phyloP scores from a whole-genome alignment of 2,329 filamentous ascomycete species.

The Aureobasidium lini region DNA sequence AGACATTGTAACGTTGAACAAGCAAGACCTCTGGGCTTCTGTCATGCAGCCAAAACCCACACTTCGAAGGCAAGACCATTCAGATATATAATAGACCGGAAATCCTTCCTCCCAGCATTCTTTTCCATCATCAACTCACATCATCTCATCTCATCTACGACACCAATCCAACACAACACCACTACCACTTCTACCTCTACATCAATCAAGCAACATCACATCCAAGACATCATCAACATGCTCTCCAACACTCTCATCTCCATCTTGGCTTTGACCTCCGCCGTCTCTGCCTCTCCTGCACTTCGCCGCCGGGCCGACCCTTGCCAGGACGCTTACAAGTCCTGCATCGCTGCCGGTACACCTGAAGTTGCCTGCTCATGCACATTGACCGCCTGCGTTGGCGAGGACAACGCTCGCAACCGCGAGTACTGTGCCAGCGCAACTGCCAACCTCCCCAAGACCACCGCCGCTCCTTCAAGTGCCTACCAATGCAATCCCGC shows the following conservation, averaged over 20 bases:
- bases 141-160: neutral
- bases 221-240: neutral
- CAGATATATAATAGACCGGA: neutral
- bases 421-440: slow-evolving; percentile 4
- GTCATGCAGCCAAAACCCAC: neutral
- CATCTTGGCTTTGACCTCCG: slow-evolving; percentile 6
- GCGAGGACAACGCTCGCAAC: slow-evolving; percentile 15
- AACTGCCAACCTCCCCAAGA: neutral
- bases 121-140: neutral
- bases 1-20: neutral
- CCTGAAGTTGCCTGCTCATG: slow-evolving; percentile 16
- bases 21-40: neutral
- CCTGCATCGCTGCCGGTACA: slow-evolving; percentile 14
- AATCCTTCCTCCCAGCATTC: neutral
- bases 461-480: neutral
- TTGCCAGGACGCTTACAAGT: slow-evolving; percentile 14
- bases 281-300: slow-evolving; percentile 2
- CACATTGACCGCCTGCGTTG: slow-evolving; percentile 12
- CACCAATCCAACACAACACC: neutral
- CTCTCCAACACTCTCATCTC: neutral
- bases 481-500: too few relatives aligned
- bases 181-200: neutral
- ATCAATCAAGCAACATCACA: neutral
- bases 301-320: neutral
- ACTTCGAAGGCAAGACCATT: neutral